Conservation (phyloP, 75 land plant species). For the Ceratopteris richardii region DNA sequence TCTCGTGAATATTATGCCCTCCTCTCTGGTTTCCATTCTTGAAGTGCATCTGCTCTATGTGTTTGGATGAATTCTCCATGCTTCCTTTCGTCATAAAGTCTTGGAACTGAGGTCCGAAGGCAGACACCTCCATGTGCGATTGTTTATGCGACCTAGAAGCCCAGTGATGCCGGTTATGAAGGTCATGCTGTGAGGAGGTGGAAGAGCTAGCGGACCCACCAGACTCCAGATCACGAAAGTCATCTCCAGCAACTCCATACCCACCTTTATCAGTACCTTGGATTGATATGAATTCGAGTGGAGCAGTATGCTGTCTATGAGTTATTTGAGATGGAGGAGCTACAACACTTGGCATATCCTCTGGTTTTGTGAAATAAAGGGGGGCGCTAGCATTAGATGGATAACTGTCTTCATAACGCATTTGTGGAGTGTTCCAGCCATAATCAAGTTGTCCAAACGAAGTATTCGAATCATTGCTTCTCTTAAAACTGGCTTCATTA, state of each 20-base stretch:
- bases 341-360: too few relatives aligned
- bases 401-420: too few relatives aligned
- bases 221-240: conserved; percentile 3
- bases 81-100: too few relatives aligned
- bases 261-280: too few relatives aligned
- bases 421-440: too few relatives aligned
- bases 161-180: background rate
- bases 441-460: too few relatives aligned
- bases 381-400: too few relatives aligned
- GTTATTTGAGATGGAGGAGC: too few relatives aligned
- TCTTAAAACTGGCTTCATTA: conserved; percentile 20
- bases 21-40: background rate
- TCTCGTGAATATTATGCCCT: background rate
- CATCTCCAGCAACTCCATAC: background rate
- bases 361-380: too few relatives aligned
- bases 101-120: background rate
- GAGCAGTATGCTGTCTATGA: too few relatives aligned
- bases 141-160: background rate
- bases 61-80: too few relatives aligned
- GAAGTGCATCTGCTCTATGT: background rate
- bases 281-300: too few relatives aligned
- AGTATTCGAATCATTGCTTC: background rate
- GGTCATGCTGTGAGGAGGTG: background rate
- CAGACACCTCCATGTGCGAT: background rate
- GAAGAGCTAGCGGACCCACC: conserved; percentile 4